Evolutionary conservation across 1,284 basidiomycete species (phyloP).

Genomic region (Ceratobasidium sp.): DNA sequence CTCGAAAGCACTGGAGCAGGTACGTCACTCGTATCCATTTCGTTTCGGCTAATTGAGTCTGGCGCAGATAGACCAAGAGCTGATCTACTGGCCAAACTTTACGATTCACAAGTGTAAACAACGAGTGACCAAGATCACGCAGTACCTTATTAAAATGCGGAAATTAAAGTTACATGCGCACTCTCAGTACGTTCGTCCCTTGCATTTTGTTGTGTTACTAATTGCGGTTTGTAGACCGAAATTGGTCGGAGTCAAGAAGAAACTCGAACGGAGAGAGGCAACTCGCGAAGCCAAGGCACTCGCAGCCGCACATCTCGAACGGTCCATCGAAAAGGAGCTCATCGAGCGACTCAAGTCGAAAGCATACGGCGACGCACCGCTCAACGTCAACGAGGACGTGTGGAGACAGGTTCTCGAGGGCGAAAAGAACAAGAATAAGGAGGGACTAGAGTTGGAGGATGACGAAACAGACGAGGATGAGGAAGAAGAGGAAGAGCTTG

Average conservation of each 20-base stretch:
- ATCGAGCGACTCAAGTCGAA: constrained; percentile 94
- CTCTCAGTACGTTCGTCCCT: constrained; percentile 67
- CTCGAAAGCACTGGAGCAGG: constrained; percentile 92
- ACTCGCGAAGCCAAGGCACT: constrained; percentile 95
- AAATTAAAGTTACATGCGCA: constrained; percentile 85
- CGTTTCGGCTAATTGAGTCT: neutral
- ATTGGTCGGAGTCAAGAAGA: constrained; percentile 95
- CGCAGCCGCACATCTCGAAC: constrained; percentile 91
- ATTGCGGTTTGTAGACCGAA: constrained; percentile 68
- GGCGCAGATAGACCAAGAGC: constrained; percentile 86
- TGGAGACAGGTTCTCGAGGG: constrained; percentile 91
- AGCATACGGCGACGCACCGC: constrained; percentile 95
- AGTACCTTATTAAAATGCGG: constrained; percentile 98
- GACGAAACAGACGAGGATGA: constrained; percentile 48
- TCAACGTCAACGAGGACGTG: constrained; percentile 98
- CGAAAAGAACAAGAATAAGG: constrained; percentile 65
- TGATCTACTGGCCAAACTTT: constrained; percentile 98
- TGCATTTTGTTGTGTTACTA: neutral
- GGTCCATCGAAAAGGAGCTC: constrained; percentile 94
- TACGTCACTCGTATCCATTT: constrained; percentile 47
- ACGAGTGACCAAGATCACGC: constrained; percentile 97
- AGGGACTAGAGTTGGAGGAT: constrained; percentile 48
- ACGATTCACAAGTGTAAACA: constrained; percentile 99
- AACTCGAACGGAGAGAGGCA: constrained; percentile 92
- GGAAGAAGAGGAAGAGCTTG: constrained; percentile 70